These are phyloP conservation scores for Evernia prunastri DNA, from an alignment of 495 filamentous ascomycete species.

Conservation along the genomic window DNA sequence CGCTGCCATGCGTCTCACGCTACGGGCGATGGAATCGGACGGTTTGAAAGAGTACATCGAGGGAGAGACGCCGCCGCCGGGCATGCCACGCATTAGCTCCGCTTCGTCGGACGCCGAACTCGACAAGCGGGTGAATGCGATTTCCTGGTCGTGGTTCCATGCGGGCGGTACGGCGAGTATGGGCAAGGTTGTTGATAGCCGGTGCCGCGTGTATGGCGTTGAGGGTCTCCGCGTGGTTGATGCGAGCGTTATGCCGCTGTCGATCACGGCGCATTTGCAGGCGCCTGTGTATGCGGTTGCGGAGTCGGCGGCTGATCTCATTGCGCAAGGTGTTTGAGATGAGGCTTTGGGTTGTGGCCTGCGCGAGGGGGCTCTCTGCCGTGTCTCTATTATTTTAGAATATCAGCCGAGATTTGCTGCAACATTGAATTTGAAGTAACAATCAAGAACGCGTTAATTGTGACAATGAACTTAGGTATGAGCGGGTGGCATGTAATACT, in stretches of 20 bases:
- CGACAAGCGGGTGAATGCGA: not conserved
- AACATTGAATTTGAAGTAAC: too few relatives aligned
- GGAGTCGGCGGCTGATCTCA: conserved; percentile 27
- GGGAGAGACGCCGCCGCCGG: conserved; percentile 10
- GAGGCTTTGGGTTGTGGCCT: too few relatives aligned
- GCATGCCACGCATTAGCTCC: not conserved
- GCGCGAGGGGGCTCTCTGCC: too few relatives aligned
- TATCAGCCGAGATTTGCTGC: too few relatives aligned
- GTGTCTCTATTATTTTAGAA: too few relatives aligned
- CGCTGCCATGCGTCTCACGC: conserved; percentile 4
- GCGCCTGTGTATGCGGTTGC: conserved; percentile 28
- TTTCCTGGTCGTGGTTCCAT: conserved; percentile 11
- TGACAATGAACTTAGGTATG: too few relatives aligned
- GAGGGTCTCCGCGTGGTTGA: conserved; percentile 28
- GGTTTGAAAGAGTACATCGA: not conserved
- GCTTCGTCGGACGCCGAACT: conserved; percentile 10
- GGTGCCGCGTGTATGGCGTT: conserved; percentile 25
- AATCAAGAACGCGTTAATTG: too few relatives aligned
- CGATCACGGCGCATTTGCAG: conserved; percentile 24
- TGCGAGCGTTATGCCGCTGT: conserved; percentile 27
- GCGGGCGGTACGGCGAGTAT: conserved; percentile 6
- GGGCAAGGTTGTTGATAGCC: conserved; percentile 29
- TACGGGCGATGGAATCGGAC: not conserved
- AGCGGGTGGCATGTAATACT: too few relatives aligned
- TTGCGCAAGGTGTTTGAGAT: not conserved